Conservation (phyloP, 202 grass and related monocot species). For the Zizania palustris region DNA sequence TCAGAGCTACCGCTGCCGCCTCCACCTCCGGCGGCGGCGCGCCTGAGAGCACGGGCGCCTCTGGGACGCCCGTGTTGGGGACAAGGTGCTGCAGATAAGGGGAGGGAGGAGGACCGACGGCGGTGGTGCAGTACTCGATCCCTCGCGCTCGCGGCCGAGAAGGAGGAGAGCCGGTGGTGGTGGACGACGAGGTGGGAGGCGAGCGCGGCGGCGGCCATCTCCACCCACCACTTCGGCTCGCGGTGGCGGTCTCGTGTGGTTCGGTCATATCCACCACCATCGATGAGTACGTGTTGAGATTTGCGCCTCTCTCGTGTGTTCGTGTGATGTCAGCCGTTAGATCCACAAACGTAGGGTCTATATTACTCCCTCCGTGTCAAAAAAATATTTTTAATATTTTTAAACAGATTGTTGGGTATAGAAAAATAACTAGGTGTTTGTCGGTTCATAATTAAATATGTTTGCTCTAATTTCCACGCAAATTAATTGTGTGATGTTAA, state of each 20-base stretch:
- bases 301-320: background rate
- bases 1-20: constrained; percentile 2
- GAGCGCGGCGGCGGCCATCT: constrained; percentile 59
- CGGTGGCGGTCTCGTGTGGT: background rate
- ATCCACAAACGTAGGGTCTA: too few species aligned
- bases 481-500: too few species aligned
- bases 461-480: too few species aligned
- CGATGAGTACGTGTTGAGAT: background rate
- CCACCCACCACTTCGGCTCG: constrained; percentile 24
- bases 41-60: constrained; percentile 29
- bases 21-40: constrained; percentile 21
- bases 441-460: too few species aligned
- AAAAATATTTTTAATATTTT: too few species aligned
- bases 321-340: too few species aligned
- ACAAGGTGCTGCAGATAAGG: constrained; percentile 5
- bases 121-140: background rate
- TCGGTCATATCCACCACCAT: background rate
- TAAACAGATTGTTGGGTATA: too few species aligned
- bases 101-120: constrained; percentile 1
- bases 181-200: constrained; percentile 12
- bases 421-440: too few species aligned
- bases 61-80: constrained; percentile 18
- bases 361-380: too few species aligned
- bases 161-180: constrained; percentile 30
- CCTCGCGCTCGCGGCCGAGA: background rate